A percentile compares a stretch with the other conserved stretches of the same genome.
Conservation (phyloP, 1,284 basidiomycete genomes). For the Moesziomyces aphidis region DNA sequence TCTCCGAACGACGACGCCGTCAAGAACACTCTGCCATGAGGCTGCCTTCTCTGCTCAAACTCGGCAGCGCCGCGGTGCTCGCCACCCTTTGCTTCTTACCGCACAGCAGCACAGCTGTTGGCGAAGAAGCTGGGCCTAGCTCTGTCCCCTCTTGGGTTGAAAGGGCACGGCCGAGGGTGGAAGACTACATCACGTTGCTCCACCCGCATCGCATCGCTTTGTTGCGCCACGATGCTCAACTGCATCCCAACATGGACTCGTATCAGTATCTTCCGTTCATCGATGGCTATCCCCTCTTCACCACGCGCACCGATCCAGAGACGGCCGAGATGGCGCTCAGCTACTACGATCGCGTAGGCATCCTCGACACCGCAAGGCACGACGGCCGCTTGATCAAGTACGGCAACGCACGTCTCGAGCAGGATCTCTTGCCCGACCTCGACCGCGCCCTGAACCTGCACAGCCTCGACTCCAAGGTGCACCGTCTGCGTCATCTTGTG, state of each 20-base stretch:
- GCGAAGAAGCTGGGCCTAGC: too few relatives aligned
- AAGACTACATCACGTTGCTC: not conserved
- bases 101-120: not conserved
- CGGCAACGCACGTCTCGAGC: not conserved
- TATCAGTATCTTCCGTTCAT: not conserved
- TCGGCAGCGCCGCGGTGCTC: not conserved
- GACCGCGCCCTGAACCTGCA: not conserved
- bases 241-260: not conserved
- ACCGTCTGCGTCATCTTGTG: not conserved
- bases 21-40: not conserved
- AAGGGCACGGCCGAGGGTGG: not conserved
- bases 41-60: not conserved
- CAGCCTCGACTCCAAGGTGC: constrained; percentile 1
- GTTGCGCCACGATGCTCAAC: not conserved
- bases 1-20: not conserved
- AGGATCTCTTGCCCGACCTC: not conserved
- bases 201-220: not conserved
- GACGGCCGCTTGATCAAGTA: not conserved
- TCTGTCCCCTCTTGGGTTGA: not conserved
- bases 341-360: not conserved
- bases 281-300: not conserved
- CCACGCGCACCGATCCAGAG: not conserved
- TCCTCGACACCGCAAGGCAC: not conserved
- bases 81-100: not conserved
- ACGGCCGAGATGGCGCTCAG: constrained; percentile 10